Percentiles rank a stretch among this genome's conserved stretches.
These are phyloP conservation scores for Raphidocelis subcapitata DNA, from an alignment of 139 green algal genomes.

Conservation along the genomic window DNA sequence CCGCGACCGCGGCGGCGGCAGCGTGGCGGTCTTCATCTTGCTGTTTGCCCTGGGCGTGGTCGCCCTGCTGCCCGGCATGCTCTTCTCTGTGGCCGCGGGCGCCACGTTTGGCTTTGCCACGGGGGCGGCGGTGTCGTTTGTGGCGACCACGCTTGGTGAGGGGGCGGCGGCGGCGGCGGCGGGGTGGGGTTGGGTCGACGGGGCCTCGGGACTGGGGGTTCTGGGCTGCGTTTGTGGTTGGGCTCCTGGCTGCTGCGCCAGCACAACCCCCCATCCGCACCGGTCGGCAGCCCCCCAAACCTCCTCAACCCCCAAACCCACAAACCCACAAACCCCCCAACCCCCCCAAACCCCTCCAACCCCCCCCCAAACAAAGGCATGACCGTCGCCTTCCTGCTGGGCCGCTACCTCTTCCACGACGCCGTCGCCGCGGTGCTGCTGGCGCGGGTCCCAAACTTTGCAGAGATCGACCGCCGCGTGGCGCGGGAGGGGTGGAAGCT, in stretches of 20 bases:
- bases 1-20: neutral
- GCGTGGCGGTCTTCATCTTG: conserved; percentile 4
- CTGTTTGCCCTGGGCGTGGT: conserved; percentile 14
- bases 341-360: too few species aligned
- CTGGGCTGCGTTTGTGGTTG: too few species aligned
- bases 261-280: too few species aligned
- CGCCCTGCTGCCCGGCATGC: conserved; percentile 24
- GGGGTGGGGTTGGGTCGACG: too few species aligned
- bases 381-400: conserved; percentile 41
- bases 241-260: too few species aligned
- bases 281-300: too few species aligned
- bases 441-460: conserved; percentile 16
- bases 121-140: conserved; percentile 6
- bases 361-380: neutral
- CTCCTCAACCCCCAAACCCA: too few species aligned
- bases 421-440: conserved; percentile 20
- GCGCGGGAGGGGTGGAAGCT: conserved; percentile 40
- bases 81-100: conserved; percentile 13
- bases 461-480: conserved; percentile 27
- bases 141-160: conserved; percentile 7
- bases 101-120: conserved; percentile 17
- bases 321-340: too few species aligned
- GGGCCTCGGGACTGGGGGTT: too few species aligned
- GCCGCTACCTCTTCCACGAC: conserved; percentile 37
- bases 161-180: neutral